Conservation (phyloP, 805 yeast species). For the Zygotorulaspora chibaensis region DNA sequence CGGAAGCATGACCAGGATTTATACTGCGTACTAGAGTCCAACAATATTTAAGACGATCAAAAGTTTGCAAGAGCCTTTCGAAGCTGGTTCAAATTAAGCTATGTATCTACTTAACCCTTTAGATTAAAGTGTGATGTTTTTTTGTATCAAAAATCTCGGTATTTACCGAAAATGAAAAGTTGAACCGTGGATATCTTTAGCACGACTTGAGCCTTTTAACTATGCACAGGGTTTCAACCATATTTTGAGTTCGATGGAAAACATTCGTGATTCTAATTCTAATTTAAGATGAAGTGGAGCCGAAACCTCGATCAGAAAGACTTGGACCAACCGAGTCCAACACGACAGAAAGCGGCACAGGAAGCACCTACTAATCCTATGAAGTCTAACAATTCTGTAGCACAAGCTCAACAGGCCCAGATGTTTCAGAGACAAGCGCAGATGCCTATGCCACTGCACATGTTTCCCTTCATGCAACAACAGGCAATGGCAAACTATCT, state of each 20-base stretch:
- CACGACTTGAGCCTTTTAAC: too few relatives aligned
- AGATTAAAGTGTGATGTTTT: too few relatives aligned
- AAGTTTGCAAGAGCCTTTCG: too few relatives aligned
- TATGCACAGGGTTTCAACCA: too few relatives aligned
- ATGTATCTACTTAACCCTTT: too few relatives aligned
- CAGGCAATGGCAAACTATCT: conserved; percentile 5
- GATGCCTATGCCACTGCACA: conserved; percentile 1
- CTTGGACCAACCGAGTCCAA: neutral
- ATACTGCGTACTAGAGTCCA: conserved; percentile 13
- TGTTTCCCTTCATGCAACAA: conserved; percentile 3
- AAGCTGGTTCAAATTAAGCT: too few relatives aligned
- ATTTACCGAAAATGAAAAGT: too few relatives aligned
- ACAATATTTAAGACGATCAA: neutral
- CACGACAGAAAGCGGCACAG: neutral
- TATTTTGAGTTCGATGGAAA: too few relatives aligned
- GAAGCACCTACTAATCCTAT: neutral
- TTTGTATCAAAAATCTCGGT: too few relatives aligned
- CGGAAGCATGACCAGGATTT: conserved; percentile 16
- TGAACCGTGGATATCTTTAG: too few relatives aligned
- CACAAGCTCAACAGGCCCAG: neutral
- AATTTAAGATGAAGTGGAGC: neutral
- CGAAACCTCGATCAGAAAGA: neutral
- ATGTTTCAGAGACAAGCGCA: conserved; percentile 5
- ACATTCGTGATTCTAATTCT: too few relatives aligned
- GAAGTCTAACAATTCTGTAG: neutral